Percentiles rank a stretch among this genome's conserved stretches.
Evolutionary conservation across 345 rosid species (phyloP).

Genomic region (Camelina hispida): DNA sequence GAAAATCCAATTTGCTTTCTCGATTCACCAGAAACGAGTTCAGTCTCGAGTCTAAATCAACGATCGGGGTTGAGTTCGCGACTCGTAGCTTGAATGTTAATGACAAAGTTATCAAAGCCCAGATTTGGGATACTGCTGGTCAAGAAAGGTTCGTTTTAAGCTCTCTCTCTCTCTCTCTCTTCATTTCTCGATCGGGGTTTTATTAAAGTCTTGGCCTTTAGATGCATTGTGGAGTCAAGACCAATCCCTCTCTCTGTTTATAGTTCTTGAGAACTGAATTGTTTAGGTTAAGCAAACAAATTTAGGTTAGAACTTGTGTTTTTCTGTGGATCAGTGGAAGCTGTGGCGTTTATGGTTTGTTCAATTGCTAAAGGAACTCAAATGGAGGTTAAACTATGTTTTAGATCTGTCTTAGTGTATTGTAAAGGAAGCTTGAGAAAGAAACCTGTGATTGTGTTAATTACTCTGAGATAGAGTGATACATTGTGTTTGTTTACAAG

Average conservation of each 20-base stretch:
- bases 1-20: constrained; percentile 90
- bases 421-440: constrained; percentile 3
- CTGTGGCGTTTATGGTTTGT: background rate
- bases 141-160: constrained; percentile 66
- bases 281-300: background rate
- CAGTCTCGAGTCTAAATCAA: constrained; percentile 91
- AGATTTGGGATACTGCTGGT: constrained; percentile 99
- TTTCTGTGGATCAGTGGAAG: background rate
- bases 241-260: background rate
- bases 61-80: constrained; percentile 95
- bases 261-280: background rate
- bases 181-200: constrained; percentile 25
- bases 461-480: background rate
- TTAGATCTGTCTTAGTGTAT: background rate
- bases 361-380: constrained; percentile 7
- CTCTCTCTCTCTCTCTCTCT: background rate
- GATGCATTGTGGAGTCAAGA: background rate
- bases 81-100: constrained; percentile 91
- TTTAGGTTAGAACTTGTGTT: constrained; percentile 3
- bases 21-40: constrained; percentile 94
- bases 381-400: constrained; percentile 1
- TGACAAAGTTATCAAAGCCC: constrained; percentile 86
- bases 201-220: constrained; percentile 7
- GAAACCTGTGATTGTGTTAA: background rate
- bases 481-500: background rate